phyloP scores from a whole-genome alignment of 2,329 filamentous ascomycete species.

The Claviceps purpurea region DNA sequence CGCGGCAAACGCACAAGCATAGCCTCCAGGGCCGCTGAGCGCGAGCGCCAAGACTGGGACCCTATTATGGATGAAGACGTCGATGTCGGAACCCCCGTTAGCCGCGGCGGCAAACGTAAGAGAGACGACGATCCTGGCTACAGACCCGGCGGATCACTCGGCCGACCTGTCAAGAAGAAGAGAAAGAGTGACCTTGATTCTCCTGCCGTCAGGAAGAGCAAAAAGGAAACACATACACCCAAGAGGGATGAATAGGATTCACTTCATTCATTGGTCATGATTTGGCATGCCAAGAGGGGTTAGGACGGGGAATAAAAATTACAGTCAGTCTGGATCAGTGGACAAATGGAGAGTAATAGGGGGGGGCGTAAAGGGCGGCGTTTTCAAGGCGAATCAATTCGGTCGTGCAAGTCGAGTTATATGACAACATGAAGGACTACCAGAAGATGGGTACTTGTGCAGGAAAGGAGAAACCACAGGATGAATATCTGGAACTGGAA shows the following conservation, averaged over 20 bases:
- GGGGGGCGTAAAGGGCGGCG: not conserved
- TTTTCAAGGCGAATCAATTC: not conserved
- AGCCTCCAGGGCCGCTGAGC: constrained; percentile 11
- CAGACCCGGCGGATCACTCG: constrained; percentile 42
- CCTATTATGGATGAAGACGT: constrained; percentile 27
- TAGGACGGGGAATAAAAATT: too few species aligned
- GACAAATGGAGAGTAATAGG: too few species aligned
- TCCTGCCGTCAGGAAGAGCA: constrained; percentile 20
- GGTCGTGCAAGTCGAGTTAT: too few species aligned
- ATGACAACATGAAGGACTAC: too few species aligned
- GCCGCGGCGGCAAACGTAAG: constrained; percentile 32
- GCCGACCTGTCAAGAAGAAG: constrained; percentile 43
- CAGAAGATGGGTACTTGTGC: too few species aligned
- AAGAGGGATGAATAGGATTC: constrained; percentile 8
- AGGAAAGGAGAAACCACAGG: too few species aligned
- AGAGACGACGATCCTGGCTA: constrained; percentile 47
- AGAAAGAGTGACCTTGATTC: constrained; percentile 39
- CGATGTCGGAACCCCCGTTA: constrained; percentile 19
- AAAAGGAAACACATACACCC: constrained; percentile 17
- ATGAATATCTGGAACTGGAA: too few species aligned
- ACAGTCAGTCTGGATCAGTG: too few species aligned
- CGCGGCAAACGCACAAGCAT: constrained; percentile 21
- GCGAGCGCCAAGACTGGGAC: constrained; percentile 17
- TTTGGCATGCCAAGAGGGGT: not conserved
- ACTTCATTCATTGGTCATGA: not conserved